Evolutionary conservation across 331 rosid species (phyloP).

Genomic region (Malus hybrid): DNA sequence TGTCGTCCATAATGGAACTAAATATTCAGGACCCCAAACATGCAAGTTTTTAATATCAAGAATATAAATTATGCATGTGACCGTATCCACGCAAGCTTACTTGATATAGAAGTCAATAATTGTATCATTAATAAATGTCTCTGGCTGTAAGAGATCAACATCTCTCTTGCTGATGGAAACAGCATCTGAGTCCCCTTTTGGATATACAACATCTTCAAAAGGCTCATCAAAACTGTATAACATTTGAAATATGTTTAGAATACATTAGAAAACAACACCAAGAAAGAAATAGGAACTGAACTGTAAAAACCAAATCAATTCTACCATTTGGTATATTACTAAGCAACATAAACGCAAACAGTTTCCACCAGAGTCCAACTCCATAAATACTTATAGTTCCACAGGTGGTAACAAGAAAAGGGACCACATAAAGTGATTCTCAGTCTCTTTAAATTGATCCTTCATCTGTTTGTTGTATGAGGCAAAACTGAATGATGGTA

Average conservation of each 20-base stretch:
- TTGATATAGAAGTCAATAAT: slow-evolving; percentile 86
- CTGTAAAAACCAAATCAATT: not conserved
- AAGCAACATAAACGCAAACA: not conserved
- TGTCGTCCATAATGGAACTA: not conserved
- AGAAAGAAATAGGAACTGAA: not conserved
- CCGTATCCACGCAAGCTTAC: slow-evolving; percentile 42
- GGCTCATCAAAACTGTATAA: slow-evolving; percentile 67
- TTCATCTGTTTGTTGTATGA: not conserved
- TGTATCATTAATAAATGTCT: slow-evolving; percentile 85
- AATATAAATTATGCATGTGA: not conserved
- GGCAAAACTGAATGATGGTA: not conserved
- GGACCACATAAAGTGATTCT: not conserved
- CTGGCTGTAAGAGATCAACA: slow-evolving; percentile 89
- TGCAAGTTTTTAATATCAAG: not conserved
- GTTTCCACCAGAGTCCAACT: not conserved
- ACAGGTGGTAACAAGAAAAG: not conserved
- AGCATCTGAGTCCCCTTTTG: slow-evolving; percentile 91
- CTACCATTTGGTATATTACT: not conserved
- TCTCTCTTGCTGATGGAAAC: slow-evolving; percentile 88
- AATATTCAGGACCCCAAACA: not conserved
- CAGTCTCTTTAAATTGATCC: not conserved
- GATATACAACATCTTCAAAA: slow-evolving; percentile 81
- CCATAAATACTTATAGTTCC: not conserved
- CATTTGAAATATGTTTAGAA: slow-evolving; percentile 12
- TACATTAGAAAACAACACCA: not conserved